A percentile compares a stretch with the other conserved stretches of the same genome.
These are phyloP conservation scores for Dichomitus squalens DNA, from an alignment of 1,284 basidiomycete species.

Conservation along the genomic window DNA sequence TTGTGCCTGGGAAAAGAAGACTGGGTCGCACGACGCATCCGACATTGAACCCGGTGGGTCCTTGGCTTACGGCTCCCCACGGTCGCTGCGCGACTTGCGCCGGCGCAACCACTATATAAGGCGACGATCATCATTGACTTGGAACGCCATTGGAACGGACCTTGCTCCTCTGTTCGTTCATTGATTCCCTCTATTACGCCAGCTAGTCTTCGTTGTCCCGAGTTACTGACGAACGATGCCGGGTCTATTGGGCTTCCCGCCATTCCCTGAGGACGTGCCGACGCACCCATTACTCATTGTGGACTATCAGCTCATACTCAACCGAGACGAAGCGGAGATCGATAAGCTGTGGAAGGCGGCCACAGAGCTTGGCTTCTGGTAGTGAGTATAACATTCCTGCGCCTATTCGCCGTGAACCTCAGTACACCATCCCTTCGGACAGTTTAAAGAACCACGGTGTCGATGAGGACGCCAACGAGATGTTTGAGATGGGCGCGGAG, in stretches of 20 bases:
- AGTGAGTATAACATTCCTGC: slow-evolving; percentile 28
- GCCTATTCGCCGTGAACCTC: too few species aligned
- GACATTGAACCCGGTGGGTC: not conserved
- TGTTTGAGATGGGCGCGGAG: slow-evolving; percentile 41
- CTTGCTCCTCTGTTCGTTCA: not conserved
- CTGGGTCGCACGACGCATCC: not conserved
- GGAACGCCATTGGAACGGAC: too few species aligned
- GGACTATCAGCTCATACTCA: slow-evolving; percentile 34
- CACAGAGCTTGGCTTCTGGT: slow-evolving; percentile 37
- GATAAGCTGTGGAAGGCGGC: slow-evolving; percentile 35
- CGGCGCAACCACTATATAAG: too few species aligned
- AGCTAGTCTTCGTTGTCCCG: not conserved
- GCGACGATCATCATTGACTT: too few species aligned
- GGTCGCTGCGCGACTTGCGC: too few species aligned
- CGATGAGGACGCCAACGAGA: slow-evolving; percentile 34
- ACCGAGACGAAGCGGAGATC: slow-evolving; percentile 30
- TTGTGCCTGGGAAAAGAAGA: not conserved
- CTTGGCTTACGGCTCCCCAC: not conserved
- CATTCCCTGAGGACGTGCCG: slow-evolving; percentile 39
- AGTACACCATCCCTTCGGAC: not conserved
- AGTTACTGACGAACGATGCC: too few species aligned
- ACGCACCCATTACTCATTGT: slow-evolving; percentile 39
- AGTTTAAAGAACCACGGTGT: slow-evolving; percentile 40
- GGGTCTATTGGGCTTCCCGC: slow-evolving; percentile 23
- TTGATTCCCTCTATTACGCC: not conserved